These are phyloP conservation scores for Cyphellophora attinorum DNA, from an alignment of 2,329 filamentous ascomycete genomes.

Conservation along the genomic window DNA sequence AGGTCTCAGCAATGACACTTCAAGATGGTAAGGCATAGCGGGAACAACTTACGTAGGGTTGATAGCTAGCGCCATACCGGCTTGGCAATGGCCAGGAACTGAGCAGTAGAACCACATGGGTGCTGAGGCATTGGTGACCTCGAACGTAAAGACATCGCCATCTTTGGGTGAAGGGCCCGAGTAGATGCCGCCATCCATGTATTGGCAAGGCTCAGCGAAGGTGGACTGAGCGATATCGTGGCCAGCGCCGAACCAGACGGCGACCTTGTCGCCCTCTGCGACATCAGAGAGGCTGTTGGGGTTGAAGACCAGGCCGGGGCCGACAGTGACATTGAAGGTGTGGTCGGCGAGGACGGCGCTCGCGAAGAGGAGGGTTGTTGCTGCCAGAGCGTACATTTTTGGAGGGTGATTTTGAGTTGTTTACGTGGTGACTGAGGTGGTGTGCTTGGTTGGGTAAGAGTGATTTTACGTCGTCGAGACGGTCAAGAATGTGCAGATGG, in stretches of 20 bases:
- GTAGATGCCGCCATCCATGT: conserved; percentile 33
- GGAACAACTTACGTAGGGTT: conserved; percentile 31
- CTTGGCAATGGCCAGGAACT: conserved; percentile 39
- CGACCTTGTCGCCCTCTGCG: conserved; percentile 37
- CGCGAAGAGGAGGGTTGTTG: conserved; percentile 2
- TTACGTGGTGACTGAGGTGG: background rate
- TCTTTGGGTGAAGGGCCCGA: conserved; percentile 30
- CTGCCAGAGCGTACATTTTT: conserved; percentile 1
- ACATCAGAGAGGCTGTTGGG: conserved; percentile 35
- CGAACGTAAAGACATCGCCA: conserved; percentile 33
- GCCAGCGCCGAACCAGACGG: conserved; percentile 45
- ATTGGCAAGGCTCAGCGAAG: conserved; percentile 41
- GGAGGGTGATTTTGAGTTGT: background rate
- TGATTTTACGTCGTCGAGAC: background rate
- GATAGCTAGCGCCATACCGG: conserved; percentile 42
- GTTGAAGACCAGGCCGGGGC: conserved; percentile 30
- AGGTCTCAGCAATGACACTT: no score
- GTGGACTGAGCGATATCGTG: conserved; percentile 42
- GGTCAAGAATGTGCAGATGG: no score
- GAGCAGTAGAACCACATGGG: conserved; percentile 45
- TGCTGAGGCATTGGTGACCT: conserved; percentile 30
- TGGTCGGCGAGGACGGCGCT: conserved; percentile 4
- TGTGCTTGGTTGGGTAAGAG: no score
- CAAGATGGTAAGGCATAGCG: no score
- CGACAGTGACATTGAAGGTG: conserved; percentile 14